phyloP scores from a whole-genome alignment of 2,329 filamentous ascomycete genomes.

The Diaporthe nobilis region DNA sequence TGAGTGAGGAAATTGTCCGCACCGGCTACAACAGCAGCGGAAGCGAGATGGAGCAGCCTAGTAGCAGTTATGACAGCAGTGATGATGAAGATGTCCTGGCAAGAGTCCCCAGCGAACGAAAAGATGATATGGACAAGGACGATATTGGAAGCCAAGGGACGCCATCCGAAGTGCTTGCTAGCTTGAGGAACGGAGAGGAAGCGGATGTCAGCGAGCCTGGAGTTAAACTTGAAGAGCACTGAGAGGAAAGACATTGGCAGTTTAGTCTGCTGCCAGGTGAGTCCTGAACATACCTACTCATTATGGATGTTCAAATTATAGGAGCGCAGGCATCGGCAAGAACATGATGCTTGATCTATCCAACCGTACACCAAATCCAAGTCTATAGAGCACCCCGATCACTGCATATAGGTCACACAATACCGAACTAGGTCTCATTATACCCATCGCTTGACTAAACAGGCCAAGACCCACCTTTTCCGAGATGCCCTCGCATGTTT shows the following conservation, averaged over 20 bases:
- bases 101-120: neutral
- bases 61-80: neutral
- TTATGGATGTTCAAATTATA: too few species aligned
- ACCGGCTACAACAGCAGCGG: neutral
- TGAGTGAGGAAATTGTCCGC: neutral
- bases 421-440: too few species aligned
- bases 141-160: neutral
- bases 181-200: neutral
- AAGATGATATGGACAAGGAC: neutral
- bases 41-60: neutral
- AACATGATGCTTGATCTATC: neutral
- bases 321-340: neutral
- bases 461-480: neutral
- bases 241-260: neutral
- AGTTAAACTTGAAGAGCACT: conserved; percentile 15
- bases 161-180: neutral
- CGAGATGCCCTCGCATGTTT: neutral
- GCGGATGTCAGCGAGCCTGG: neutral
- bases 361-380: neutral
- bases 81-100: conserved; percentile 9
- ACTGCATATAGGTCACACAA: too few species aligned
- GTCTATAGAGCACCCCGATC: too few species aligned
- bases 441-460: neutral
- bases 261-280: neutral
- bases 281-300: too few species aligned